A percentile compares a stretch with the other conserved stretches of the same genome.
Evolutionary conservation across 2,329 filamentous ascomycete genomes (phyloP).

Genomic region (Verticillium nubilum): DNA sequence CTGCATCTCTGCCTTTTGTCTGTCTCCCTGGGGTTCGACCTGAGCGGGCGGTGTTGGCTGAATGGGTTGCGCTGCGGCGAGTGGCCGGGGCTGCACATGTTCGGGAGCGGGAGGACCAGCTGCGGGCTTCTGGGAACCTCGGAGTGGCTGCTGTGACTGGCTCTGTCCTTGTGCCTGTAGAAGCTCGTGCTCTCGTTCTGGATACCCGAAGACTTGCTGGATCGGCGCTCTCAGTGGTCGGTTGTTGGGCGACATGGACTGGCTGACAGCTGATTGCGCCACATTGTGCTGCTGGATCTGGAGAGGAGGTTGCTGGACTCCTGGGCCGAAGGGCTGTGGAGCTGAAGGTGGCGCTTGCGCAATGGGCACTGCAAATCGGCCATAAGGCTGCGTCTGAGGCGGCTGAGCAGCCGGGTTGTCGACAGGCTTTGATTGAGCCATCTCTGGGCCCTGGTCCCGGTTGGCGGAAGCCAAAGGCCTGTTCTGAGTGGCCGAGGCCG

Average conservation of each 20-base stretch:
- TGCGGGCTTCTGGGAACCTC: constrained; percentile 33
- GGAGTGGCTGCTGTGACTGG: constrained; percentile 29
- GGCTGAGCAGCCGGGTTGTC: constrained; percentile 19
- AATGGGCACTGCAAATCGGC: constrained; percentile 40
- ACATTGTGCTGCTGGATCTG: constrained; percentile 27
- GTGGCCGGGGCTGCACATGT: constrained; percentile 25
- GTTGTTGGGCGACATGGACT: constrained; percentile 40
- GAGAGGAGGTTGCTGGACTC: constrained; percentile 18
- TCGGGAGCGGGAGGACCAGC: constrained; percentile 25
- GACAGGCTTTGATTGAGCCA: constrained; percentile 39
- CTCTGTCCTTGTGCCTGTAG: constrained; percentile 14
- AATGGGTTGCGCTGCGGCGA: constrained; percentile 27
- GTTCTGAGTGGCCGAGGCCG: constrained; percentile 29
- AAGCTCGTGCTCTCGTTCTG: constrained; percentile 34
- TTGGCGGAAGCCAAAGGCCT: constrained; percentile 36
- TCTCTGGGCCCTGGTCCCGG: constrained; percentile 38
- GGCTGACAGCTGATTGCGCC: constrained; percentile 28
- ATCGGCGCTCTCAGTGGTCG: constrained; percentile 38
- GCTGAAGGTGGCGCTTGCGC: constrained; percentile 30
- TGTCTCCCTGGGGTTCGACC: constrained; percentile 18
- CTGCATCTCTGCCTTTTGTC: constrained; percentile 7
- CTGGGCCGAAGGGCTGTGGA: constrained; percentile 21
- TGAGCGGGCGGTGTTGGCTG: constrained; percentile 24
- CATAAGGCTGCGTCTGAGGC: constrained; percentile 30
- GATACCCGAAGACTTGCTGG: constrained; percentile 34